Conservation (phyloP, 2,329 filamentous ascomycete genomes). For the Xylaria digitata region DNA sequence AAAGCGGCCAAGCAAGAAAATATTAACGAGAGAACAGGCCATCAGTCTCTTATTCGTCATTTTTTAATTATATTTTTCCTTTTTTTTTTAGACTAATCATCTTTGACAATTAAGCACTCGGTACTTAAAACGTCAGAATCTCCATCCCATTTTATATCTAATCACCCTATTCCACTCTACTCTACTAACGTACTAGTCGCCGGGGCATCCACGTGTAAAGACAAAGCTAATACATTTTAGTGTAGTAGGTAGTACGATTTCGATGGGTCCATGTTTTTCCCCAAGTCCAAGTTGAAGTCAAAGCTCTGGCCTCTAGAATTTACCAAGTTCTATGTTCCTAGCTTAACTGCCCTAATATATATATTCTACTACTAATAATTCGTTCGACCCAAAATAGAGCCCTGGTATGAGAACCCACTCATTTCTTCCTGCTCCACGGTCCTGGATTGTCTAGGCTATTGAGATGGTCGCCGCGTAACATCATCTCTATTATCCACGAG, state of each 20-base stretch:
- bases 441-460: slow-evolving; percentile 19
- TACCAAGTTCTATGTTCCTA: neutral
- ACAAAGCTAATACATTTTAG: slow-evolving; percentile 23
- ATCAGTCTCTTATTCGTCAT: slow-evolving; percentile 22
- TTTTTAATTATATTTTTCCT: neutral
- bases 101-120: slow-evolving; percentile 12
- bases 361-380: neutral
- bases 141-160: slow-evolving; percentile 11
- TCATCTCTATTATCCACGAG: slow-evolving; percentile 19
- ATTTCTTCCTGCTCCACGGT: slow-evolving; percentile 32
- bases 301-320: neutral
- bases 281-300: neutral
- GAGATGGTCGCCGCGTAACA: slow-evolving; percentile 15
- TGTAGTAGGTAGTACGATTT: neutral
- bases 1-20: neutral
- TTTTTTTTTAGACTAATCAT: slow-evolving; percentile 28
- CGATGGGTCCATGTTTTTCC: slow-evolving; percentile 14
- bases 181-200: slow-evolving; percentile 23
- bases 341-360: slow-evolving; percentile 5
- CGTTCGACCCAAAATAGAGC: neutral
- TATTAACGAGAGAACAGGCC: neutral
- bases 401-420: slow-evolving; percentile 26
- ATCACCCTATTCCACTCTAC: neutral
- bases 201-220: slow-evolving; percentile 31
- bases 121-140: slow-evolving; percentile 12